A percentile compares a stretch with the other conserved stretches of the same genome.
These are phyloP conservation scores for Phytophthora sp. DNA, from an alignment of 352 stramenopile species.

Conservation along the genomic window DNA sequence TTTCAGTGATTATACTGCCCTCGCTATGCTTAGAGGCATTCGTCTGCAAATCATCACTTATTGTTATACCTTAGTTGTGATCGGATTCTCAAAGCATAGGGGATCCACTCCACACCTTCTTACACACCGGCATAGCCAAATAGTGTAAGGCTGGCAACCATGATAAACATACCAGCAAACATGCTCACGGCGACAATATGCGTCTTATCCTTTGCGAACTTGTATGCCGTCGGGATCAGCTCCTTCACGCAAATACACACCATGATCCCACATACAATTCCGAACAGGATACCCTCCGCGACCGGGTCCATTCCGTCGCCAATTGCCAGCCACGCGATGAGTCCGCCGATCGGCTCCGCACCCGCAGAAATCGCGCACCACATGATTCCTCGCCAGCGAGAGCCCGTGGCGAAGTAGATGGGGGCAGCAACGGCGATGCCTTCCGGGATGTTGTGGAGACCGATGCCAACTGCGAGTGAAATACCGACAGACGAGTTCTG, in stretches of 20 bases:
- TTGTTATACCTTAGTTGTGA: too few relatives aligned
- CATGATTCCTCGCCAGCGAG: slow-evolving; percentile 91
- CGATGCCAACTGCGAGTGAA: slow-evolving; percentile 93
- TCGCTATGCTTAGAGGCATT: too few relatives aligned
- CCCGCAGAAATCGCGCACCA: slow-evolving; percentile 90
- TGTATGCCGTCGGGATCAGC: slow-evolving; percentile 90
- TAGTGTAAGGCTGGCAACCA: slow-evolving; percentile 88
- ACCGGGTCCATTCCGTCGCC: slow-evolving; percentile 64
- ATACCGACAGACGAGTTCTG: slow-evolving; percentile 90
- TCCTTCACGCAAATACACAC: slow-evolving; percentile 92
- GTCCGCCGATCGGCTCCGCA: slow-evolving; percentile 88
- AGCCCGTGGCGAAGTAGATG: slow-evolving; percentile 97
- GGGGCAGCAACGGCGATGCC: slow-evolving; percentile 95
- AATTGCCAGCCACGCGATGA: slow-evolving; percentile 89
- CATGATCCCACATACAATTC: slow-evolving; percentile 95
- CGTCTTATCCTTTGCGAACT: slow-evolving; percentile 83
- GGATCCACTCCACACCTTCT: too few relatives aligned
- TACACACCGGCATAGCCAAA: slow-evolving; percentile 75
- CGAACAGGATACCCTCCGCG: slow-evolving; percentile 91
- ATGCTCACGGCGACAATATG: slow-evolving; percentile 77
- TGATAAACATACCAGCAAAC: slow-evolving; percentile 88
- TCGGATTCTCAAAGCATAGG: too few relatives aligned
- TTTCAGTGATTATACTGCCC: too few relatives aligned
- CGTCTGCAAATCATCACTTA: too few relatives aligned
- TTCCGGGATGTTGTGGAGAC: too few relatives aligned